Evolutionary conservation across 768 basidiomycete species (phyloP).

Genomic region (Hericium erinaceus): DNA sequence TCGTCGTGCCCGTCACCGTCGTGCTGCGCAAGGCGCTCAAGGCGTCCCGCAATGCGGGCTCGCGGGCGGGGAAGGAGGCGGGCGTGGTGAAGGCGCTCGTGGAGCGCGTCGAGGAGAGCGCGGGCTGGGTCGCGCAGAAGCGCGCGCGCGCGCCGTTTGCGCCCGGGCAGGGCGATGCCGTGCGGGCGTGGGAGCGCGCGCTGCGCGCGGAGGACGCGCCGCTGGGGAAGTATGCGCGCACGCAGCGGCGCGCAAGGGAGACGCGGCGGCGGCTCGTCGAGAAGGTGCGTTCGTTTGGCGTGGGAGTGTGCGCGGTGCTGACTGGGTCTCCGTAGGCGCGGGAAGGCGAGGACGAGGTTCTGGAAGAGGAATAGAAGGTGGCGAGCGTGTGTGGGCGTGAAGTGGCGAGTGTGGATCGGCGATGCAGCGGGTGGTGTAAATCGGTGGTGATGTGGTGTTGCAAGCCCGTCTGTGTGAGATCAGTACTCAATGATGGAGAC

Average conservation of each 20-base stretch:
- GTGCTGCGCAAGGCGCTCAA: slow-evolving; percentile 71
- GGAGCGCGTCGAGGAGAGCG: slow-evolving; percentile 82
- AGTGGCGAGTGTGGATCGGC: background rate
- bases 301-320: background rate
- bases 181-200: slow-evolving; percentile 63
- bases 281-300: slow-evolving; percentile 42
- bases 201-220: slow-evolving; percentile 63
- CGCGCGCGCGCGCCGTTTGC: slow-evolving; percentile 65
- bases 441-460: no score
- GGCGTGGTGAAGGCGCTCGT: slow-evolving; percentile 64
- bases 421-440: background rate
- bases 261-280: slow-evolving; percentile 60
- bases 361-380: slow-evolving; percentile 29
- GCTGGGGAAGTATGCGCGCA: slow-evolving; percentile 70
- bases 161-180: slow-evolving; percentile 60
- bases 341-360: slow-evolving; percentile 59
- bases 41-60: slow-evolving; percentile 29
- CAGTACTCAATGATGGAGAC: no score
- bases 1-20: slow-evolving; percentile 69
- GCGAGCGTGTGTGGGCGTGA: background rate
- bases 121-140: slow-evolving; percentile 64
- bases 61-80: slow-evolving; percentile 43
- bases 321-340: slow-evolving; percentile 40
- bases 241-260: slow-evolving; percentile 74
- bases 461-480: no score